Percentiles rank a stretch among this genome's conserved stretches.
Conservation (phyloP, 257 asterid genomes). For the Coffea canephora region DNA sequence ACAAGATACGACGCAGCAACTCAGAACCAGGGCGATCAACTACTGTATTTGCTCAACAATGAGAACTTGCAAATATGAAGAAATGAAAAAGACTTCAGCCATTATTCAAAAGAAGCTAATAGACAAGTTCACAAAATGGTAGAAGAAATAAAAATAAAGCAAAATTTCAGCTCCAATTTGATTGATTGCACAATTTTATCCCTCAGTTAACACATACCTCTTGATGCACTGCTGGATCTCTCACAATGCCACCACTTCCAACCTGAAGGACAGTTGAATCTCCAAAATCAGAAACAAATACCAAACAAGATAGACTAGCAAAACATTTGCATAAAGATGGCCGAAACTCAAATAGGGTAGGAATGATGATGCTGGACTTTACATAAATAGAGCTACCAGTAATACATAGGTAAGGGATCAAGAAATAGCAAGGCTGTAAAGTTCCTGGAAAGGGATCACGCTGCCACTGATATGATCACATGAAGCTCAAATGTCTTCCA, state of each 20-base stretch:
- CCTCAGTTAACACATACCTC: slow-evolving; percentile 46
- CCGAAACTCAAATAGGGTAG: not conserved
- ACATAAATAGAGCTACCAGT: not conserved
- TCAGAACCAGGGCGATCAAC: not conserved
- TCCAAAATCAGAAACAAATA: not conserved
- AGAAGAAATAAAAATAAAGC: not conserved
- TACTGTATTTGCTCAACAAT: no score
- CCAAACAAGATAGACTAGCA: not conserved
- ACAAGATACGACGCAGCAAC: not conserved
- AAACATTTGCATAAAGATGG: not conserved
- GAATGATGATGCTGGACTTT: not conserved
- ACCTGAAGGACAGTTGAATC: slow-evolving; percentile 46
- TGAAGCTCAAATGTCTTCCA: not conserved
- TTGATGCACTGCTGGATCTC: slow-evolving; percentile 79
- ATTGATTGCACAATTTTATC: not conserved
- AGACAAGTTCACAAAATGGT: not conserved
- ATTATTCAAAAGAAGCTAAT: not conserved
- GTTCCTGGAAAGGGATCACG: slow-evolving; percentile 3
- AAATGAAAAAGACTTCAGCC: not conserved
- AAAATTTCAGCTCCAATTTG: not conserved
- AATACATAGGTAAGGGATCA: not conserved
- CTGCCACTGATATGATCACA: not conserved
- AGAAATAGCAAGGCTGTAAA: not conserved
- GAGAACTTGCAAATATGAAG: not conserved
- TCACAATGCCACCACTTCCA: slow-evolving; percentile 92